Percentiles rank a stretch among this genome's conserved stretches.
Evolutionary conservation across 768 basidiomycete species (phyloP).

Genomic region (Cyclocybe cylindracea): DNA sequence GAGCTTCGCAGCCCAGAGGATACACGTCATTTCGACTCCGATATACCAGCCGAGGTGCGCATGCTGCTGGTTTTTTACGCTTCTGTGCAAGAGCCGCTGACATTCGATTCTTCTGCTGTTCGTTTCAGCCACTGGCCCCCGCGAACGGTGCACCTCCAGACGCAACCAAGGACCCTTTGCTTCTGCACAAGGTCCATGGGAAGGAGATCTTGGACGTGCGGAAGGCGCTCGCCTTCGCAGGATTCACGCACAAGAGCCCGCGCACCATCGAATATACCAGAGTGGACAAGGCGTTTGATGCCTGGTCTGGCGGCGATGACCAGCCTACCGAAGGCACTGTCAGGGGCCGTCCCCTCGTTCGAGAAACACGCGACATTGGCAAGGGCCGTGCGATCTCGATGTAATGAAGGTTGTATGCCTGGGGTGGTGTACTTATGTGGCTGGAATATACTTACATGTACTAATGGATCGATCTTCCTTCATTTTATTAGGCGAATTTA

Average conservation of each 20-base stretch:
- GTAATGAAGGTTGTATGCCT: constrained; percentile 40
- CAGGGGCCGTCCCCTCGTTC: constrained; percentile 67
- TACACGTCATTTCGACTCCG: constrained; percentile 93
- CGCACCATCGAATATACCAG: constrained; percentile 75
- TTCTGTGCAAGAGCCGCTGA: constrained; percentile 25
- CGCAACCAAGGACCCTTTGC: constrained; percentile 85
- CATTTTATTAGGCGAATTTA: neutral
- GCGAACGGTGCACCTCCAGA: constrained; percentile 84
- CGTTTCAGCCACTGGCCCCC: constrained; percentile 82
- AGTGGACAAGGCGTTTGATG: constrained; percentile 73
- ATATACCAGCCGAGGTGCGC: constrained; percentile 87
- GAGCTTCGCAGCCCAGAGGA: constrained; percentile 81
- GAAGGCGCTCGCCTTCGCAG: constrained; percentile 89
- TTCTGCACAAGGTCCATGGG: constrained; percentile 84
- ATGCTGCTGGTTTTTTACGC: constrained; percentile 21
- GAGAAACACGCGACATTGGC: constrained; percentile 61
- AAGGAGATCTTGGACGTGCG: constrained; percentile 85
- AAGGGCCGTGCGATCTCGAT: constrained; percentile 84
- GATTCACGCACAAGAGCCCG: constrained; percentile 89
- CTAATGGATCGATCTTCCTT: constrained; percentile 18
- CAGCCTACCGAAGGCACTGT: constrained; percentile 46
- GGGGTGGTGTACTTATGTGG: constrained; percentile 8
- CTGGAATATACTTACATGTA: constrained; percentile 9
- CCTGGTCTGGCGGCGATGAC: constrained; percentile 41
- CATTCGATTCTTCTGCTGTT: constrained; percentile 9